Base-by-base conservation (phyloP, 208 protist genomes). In the Acanthamoeba triangularis region DNA sequence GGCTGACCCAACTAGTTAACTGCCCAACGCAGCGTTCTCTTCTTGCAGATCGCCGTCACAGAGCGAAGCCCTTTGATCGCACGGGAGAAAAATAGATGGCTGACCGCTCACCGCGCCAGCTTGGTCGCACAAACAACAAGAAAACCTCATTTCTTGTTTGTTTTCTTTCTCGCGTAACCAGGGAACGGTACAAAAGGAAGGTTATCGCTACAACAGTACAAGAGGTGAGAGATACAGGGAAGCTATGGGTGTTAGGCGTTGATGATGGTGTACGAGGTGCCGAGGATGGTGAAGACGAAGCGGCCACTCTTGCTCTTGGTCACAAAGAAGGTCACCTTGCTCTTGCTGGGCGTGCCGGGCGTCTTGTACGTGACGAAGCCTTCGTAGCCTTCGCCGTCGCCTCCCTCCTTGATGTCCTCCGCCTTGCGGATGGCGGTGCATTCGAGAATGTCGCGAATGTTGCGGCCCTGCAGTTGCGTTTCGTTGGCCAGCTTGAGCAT, bases 331-430 rank as follows among this genome's bases (percentile, higher is more conserved):
- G 67, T 76, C 11, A 76, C 67, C 35, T 76, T 80, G 37, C 35
- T 80, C 28, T 25, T 5, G 20, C 35, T 37, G 3, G 72, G 72
- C 3, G 35, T 2, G 72, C 28, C 63, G 2, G 23, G 13, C 11
- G 35, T 25, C 18, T 33, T 72, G 63, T 72, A 14, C 2, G 20
- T 33, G 20, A 80, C 6, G 37, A 49, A 49, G 0, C 72, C 72
- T 25, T 80, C 35, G 18, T 78, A 78, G 30, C 69, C 69, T 18
- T 78, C 35, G 37, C 69, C 69, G 11, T 78, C 35, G 20, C 35
- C 35, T 20, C 69, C 69, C 69, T 78, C 69, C 69, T 78, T 78
- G 37, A 78, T 78, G 69, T 78, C 69, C 69, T 78, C 35, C 8
- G 69, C 69, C 69, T 78, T 78, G 3, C 49, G 30, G 69, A 78